Percentiles rank a stretch among this genome's conserved stretches.
Evolutionary conservation across 345 rosid genomes (phyloP).

Genomic region (Cardiospermum halicacabum): DNA sequence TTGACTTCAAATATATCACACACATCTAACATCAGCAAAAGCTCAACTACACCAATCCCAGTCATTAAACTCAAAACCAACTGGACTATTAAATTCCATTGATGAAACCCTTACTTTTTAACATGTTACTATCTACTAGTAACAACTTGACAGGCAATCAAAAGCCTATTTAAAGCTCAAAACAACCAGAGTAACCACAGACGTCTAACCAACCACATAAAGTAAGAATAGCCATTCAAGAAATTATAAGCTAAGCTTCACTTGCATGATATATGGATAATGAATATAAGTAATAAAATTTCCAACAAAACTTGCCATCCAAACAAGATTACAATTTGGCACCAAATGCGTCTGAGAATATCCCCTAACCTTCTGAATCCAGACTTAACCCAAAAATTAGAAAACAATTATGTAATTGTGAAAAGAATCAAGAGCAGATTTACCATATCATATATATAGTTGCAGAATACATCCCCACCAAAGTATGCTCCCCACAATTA

Average conservation of each 20-base stretch:
- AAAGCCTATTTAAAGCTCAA: too few relatives aligned
- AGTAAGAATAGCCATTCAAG: background rate
- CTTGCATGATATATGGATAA: background rate
- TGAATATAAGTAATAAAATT: background rate
- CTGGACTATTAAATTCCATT: too few relatives aligned
- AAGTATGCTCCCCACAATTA: conserved; percentile 38
- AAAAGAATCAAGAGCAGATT: conserved; percentile 26
- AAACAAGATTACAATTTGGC: background rate
- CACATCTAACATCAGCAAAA: too few relatives aligned
- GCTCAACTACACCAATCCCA: too few relatives aligned
- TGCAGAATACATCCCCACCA: conserved; percentile 31
- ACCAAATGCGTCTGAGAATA: background rate
- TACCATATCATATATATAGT: conserved; percentile 19
- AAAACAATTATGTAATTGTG: background rate
- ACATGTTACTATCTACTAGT: too few relatives aligned
- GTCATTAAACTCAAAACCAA: too few relatives aligned
- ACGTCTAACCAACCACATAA: background rate
- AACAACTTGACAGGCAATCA: too few relatives aligned
- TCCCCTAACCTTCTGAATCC: background rate
- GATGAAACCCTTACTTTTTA: too few relatives aligned
- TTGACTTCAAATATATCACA: too few relatives aligned
- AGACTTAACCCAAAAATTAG: background rate
- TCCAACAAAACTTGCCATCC: background rate
- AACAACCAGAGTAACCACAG: too few relatives aligned
- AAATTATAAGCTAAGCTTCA: background rate